A percentile compares a stretch with the other conserved stretches of the same genome.
These are phyloP conservation scores for Carex sylvatica DNA, from an alignment of 202 grass and related monocot species.

Conservation along the genomic window DNA sequence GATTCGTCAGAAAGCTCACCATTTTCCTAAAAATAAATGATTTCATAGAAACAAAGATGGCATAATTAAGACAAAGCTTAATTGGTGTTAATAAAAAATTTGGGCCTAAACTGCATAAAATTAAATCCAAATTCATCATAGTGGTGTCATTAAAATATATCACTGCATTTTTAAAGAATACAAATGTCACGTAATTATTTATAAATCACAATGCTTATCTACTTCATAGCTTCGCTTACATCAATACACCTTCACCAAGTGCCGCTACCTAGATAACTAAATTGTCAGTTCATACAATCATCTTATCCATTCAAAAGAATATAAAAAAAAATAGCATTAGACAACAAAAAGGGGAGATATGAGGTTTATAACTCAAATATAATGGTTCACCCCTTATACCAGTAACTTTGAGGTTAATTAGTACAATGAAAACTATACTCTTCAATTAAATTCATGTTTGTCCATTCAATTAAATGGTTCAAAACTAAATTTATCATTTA, in stretches of 20 bases:
- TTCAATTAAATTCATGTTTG: neutral
- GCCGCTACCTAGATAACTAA: conserved; percentile 77
- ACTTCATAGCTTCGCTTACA: conserved; percentile 89
- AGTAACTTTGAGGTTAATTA: too few relatives aligned
- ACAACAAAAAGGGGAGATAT: conserved; percentile 5
- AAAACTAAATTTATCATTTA: neutral
- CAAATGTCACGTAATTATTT: neutral
- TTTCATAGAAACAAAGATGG: neutral
- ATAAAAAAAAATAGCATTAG: neutral
- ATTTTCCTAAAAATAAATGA: conserved; percentile 43
- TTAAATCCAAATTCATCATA: too few relatives aligned
- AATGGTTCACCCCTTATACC: too few relatives aligned
- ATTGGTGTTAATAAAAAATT: too few relatives aligned
- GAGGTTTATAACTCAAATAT: too few relatives aligned
- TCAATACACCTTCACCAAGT: conserved; percentile 93
- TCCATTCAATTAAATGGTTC: neutral
- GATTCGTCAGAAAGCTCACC: conserved; percentile 56
- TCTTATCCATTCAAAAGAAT: neutral
- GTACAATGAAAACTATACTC: neutral
- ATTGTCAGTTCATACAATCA: conserved; percentile 13
- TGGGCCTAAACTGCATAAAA: too few relatives aligned
- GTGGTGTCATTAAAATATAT: neutral
- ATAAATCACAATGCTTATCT: conserved; percentile 40
- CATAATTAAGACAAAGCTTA: neutral
- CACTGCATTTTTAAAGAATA: neutral